Evolutionary conservation across 2,329 filamentous ascomycete species (phyloP).

Genomic region (Ceratocystis smalleyi): DNA sequence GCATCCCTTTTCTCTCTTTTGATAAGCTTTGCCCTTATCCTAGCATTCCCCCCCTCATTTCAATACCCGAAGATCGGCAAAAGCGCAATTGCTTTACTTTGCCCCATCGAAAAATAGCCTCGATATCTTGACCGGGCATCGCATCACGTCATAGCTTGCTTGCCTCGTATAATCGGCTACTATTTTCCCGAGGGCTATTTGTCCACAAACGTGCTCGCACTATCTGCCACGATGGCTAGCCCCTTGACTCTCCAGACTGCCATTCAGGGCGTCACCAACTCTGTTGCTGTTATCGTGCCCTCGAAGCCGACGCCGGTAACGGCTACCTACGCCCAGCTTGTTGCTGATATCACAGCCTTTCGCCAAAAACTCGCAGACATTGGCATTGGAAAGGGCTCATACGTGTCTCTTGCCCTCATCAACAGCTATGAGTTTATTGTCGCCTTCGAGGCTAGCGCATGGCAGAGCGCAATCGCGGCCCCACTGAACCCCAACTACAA

Average conservation of each 20-base stretch:
- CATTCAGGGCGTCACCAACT: constrained; percentile 31
- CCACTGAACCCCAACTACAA: constrained; percentile 83
- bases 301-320: constrained; percentile 44
- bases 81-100: background rate
- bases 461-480: constrained; percentile 69
- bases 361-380: constrained; percentile 63
- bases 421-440: constrained; percentile 85
- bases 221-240: background rate
- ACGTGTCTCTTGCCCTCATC: constrained; percentile 67
- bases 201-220: background rate
- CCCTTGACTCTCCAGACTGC: constrained; percentile 35
- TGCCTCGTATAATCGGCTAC: background rate
- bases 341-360: constrained; percentile 51
- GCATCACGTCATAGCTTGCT: background rate
- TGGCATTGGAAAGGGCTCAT: constrained; percentile 51
- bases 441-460: constrained; percentile 70
- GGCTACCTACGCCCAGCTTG: constrained; percentile 55
- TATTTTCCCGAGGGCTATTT: too few species aligned
- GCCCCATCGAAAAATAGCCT: background rate
- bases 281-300: constrained; percentile 57
- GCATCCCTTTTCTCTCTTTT: background rate
- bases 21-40: too few species aligned
- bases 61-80: background rate
- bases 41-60: too few species aligned
- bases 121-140: background rate